Evolutionary conservation across 73 alveolate genomes (phyloP).

Genomic region (Stentor coeruleus): DNA sequence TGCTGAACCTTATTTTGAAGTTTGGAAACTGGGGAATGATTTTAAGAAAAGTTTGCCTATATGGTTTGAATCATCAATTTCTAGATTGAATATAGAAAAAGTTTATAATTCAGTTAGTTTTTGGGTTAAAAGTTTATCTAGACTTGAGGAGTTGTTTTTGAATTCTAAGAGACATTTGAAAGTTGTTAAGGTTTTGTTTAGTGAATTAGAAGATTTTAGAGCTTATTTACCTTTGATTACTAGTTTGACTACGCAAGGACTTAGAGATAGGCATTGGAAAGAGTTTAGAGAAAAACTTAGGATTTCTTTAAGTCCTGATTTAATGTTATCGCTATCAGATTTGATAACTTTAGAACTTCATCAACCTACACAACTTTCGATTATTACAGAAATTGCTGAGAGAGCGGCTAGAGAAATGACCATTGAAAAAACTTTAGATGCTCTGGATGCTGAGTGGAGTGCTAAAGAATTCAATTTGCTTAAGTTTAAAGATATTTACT

Average conservation of each 20-base stretch:
- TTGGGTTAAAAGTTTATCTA: conserved; percentile 39
- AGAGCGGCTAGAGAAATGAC: conserved; percentile 79
- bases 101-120: conserved; percentile 34
- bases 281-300: conserved; percentile 89
- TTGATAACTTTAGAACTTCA: conserved; percentile 50
- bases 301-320: conserved; percentile 62
- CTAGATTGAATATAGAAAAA: background rate
- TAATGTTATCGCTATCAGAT: conserved; percentile 47
- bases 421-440: conserved; percentile 70
- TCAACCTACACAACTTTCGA: conserved; percentile 51
- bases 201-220: conserved; percentile 10
- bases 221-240: conserved; percentile 18
- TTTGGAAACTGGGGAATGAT: conserved; percentile 43
- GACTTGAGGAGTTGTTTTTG: conserved; percentile 46
- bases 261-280: conserved; percentile 98
- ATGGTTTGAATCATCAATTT: background rate
- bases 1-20: conserved; percentile 42
- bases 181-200: background rate
- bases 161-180: conserved; percentile 65
- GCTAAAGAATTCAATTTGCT: conserved; percentile 68
- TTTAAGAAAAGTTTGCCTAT: background rate
- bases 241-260: conserved; percentile 6
- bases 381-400: conserved; percentile 63
- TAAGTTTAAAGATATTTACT: conserved; percentile 55
- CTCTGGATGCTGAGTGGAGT: conserved; percentile 74